Base-by-base conservation (phyloP, 208 protist species). In the Angomonas desouzai region DNA sequence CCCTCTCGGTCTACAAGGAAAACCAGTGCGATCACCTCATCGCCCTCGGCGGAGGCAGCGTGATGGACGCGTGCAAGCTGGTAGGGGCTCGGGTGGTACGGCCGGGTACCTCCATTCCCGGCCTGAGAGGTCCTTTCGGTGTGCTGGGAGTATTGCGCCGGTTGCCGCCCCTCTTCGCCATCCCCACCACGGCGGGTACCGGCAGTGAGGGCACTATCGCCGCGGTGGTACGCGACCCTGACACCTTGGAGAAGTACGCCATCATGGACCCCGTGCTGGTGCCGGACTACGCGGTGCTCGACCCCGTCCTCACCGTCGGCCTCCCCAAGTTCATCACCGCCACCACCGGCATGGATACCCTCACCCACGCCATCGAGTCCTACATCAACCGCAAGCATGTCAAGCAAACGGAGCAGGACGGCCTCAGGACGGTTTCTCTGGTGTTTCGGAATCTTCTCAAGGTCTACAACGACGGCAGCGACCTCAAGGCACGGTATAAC, bases 131-230 rank as follows among this genome's bases (percentile, higher is more conserved):
- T 18, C 36, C 86, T 55, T 56, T 83, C 58, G 61, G 71, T 22
- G 71, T 86, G 27, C 47, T 82, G 48, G 45, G 45, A 9, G 45
- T 51, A 4, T n/a, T 59, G 29, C 76, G 75, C 68, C 36, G 57
- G 55, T 55, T 85, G 64, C 81, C 81, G 28, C 74, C 69, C 2
- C 66, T 89, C 25, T 62, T 91, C 29, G 77, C 74, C 23, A 77
- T 96, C 1, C 89, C 91, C 0, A 96, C 91, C 0, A 95, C 91
- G 16, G 80, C 86, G 20, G 91, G 89, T 40, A 96, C 89, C 10
- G 91, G 89, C 53, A 91, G 81, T 25, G 91, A 96, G 76, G 85
- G 83, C 55, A 96, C 91, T 4, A 74, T 88, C 23, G 89, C 90
- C 27, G 68, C 87, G 10, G 85, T 97, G 29, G 72, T 97, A 4